A percentile compares a stretch with the other conserved stretches of the same genome.
Evolutionary conservation across 2,329 filamentous ascomycete species (phyloP).

Genomic region (Dendryphion nanum): DNA sequence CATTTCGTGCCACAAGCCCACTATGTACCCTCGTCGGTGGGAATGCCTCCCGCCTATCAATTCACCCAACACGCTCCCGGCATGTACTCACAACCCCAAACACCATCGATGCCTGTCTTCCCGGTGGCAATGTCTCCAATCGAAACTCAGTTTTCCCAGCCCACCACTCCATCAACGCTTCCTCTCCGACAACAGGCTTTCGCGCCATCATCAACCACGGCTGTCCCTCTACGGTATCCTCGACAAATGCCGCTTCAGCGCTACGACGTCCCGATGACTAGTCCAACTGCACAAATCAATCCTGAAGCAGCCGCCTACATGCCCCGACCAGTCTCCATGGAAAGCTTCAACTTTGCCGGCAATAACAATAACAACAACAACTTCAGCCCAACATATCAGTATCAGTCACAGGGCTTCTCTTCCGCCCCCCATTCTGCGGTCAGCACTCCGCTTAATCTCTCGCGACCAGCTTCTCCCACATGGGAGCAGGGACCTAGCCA

Average conservation of each 20-base stretch:
- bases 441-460: slow-evolving; percentile 14
- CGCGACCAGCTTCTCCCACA: slow-evolving; percentile 25
- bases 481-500: slow-evolving; percentile 26
- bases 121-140: slow-evolving; percentile 14
- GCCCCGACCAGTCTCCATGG: slow-evolving; percentile 24
- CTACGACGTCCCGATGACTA: slow-evolving; percentile 20
- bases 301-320: slow-evolving; percentile 10
- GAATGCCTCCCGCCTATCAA: slow-evolving; percentile 4
- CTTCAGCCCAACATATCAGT: slow-evolving; percentile 6
- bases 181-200: slow-evolving; percentile 9
- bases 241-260: slow-evolving; percentile 5
- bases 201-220: slow-evolving; percentile 4
- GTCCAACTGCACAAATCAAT: slow-evolving; percentile 18
- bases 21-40: not conserved
- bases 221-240: not conserved
- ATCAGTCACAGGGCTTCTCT: slow-evolving; percentile 19
- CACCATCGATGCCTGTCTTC: slow-evolving; percentile 11
- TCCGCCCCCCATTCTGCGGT: slow-evolving; percentile 25
- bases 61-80: not conserved
- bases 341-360: slow-evolving; percentile 24
- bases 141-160: slow-evolving; percentile 8
- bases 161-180: slow-evolving; percentile 1
- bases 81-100: slow-evolving; percentile 26
- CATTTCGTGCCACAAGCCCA: not conserved
- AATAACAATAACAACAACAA: too few species aligned